Evolutionary conservation across 139 green algal species (phyloP).

Genomic region (Chlamydomonas incerta): DNA sequence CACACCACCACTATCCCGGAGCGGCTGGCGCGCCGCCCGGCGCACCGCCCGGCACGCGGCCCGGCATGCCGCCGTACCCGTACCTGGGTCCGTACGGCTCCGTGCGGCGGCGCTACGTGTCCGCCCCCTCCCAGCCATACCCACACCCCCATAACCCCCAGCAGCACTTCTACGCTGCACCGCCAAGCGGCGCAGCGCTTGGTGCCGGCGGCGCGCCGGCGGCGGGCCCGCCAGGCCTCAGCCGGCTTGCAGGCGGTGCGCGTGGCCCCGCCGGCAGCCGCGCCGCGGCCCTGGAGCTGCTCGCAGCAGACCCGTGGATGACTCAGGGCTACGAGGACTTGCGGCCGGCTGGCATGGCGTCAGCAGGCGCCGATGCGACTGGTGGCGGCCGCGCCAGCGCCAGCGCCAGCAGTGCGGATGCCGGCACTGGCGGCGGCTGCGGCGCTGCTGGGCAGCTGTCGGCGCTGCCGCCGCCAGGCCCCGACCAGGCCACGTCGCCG

Average conservation of each 20-base stretch:
- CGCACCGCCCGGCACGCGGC: too few relatives aligned
- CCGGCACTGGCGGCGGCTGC: too few relatives aligned
- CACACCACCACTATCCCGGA: too few relatives aligned
- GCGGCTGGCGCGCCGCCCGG: too few relatives aligned
- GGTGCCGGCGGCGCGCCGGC: too few relatives aligned
- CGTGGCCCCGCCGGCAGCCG: not conserved
- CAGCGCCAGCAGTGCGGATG: not conserved
- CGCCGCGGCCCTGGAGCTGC: not conserved
- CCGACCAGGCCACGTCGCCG: too few relatives aligned
- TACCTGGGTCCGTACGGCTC: not conserved
- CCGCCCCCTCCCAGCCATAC: not conserved
- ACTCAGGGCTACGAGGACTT: not conserved
- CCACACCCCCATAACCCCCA: not conserved
- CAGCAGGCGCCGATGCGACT: not conserved
- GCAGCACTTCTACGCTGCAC: not conserved
- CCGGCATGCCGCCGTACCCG: not conserved
- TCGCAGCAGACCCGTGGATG: not conserved
- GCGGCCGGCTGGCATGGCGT: not conserved
- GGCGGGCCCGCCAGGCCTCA: too few relatives aligned
- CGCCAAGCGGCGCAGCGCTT: too few relatives aligned
- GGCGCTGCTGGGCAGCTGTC: not conserved
- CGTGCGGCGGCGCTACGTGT: slow-evolving; percentile 1
- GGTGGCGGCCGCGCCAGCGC: not conserved
- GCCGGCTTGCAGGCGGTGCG: too few relatives aligned
- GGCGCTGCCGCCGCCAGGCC: not conserved